Evolutionary conservation across 202 grass and related monocot species (phyloP), one percentile per base, ranked within the genome.

Genomic region (Zoysia matrella): DNA sequence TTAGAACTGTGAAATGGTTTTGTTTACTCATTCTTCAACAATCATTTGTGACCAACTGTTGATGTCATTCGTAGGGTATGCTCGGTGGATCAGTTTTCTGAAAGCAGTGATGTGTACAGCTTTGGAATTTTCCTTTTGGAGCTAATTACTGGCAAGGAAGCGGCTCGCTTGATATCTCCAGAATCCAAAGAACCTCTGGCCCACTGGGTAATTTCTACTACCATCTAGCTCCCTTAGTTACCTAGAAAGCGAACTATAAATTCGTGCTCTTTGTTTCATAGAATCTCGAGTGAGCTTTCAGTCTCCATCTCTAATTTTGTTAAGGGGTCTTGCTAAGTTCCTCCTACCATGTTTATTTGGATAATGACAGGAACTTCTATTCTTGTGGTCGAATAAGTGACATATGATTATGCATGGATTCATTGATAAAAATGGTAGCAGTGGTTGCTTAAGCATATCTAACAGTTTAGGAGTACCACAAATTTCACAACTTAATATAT

Each of bases 41-140:
- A 61, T 64, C 64, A 51, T 15, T 65, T 41, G 55, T 6, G 42
- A 82, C 52, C 45, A 36, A 64, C 51, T 86, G 11, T 56, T 7
- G 74, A 67, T 82, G 61, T 73, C 82, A 62, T 86, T 76, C 54
- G 9, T 73, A 95, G 90, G 76, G 76, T 86, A 68, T 69, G 77
- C 55, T 88, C 80, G 9, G 58, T 85, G 49, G 65, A 55, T 41
- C 88, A 86, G 67, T 85, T 92, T 7, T 95, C 88, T 84, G 93
- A 92, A 88, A 90, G 88, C 73, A 95, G 92, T 6, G 95, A 98
- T 43, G 90, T 98, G 70, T 95, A 95, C 71, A 95, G 90, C 84
- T 98, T 95, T 81, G 92, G 95, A 44, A 89, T 93, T 44, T 98
- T 95, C 65, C 88, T 98, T 80, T 86, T 98, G 85, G 95, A 98